These are phyloP conservation scores for Venturia effusa DNA, from an alignment of 2,329 filamentous ascomycete species.

Conservation along the genomic window DNA sequence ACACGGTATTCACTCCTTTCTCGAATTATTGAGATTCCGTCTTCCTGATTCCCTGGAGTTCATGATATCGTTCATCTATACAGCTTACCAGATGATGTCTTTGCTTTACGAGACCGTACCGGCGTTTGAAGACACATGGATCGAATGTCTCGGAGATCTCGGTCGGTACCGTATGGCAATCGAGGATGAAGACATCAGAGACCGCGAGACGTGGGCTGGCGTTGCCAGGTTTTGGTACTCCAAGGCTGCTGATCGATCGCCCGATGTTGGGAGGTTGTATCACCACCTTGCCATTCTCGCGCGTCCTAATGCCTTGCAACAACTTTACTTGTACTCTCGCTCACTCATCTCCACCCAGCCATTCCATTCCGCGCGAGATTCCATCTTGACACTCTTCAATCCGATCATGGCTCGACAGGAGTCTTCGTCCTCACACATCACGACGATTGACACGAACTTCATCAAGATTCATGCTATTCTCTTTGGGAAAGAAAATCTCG, in stretches of 20 bases:
- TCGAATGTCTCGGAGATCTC: slow-evolving; percentile 82
- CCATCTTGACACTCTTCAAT: slow-evolving; percentile 56
- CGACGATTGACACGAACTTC: slow-evolving; percentile 47
- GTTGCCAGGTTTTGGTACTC: slow-evolving; percentile 79
- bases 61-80: slow-evolving; percentile 84
- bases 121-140: slow-evolving; percentile 79
- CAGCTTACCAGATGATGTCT: slow-evolving; percentile 85
- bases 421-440: slow-evolving; percentile 21
- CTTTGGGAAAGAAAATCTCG: slow-evolving; percentile 42
- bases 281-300: slow-evolving; percentile 79
- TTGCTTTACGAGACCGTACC: slow-evolving; percentile 77
- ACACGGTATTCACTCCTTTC: slow-evolving; percentile 77
- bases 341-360: slow-evolving; percentile 57
- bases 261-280: slow-evolving; percentile 67
- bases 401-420: slow-evolving; percentile 34
- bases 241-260: slow-evolving; percentile 66
- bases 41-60: slow-evolving; percentile 72
- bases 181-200: slow-evolving; percentile 66
- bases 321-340: slow-evolving; percentile 63
- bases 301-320: slow-evolving; percentile 41
- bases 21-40: slow-evolving; percentile 56
- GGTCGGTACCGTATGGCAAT: slow-evolving; percentile 85
- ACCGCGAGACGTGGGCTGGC: slow-evolving; percentile 70
- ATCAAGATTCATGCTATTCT: slow-evolving; percentile 55
- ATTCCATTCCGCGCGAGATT: slow-evolving; percentile 58